Conservation (phyloP, 140 eudicot genomes). For the Cichorium intybus region DNA sequence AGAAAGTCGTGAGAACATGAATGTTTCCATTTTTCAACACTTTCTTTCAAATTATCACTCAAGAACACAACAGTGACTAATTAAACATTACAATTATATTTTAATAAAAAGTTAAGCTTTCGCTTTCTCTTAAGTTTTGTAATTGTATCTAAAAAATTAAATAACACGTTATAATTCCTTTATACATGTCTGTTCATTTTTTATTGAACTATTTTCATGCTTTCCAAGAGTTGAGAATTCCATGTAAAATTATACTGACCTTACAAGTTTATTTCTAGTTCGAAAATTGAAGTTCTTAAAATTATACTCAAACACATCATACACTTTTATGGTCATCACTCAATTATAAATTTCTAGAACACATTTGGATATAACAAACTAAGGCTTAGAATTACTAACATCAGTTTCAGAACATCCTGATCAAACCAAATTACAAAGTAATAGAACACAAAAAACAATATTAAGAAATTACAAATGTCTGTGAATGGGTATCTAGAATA, state of each 20-base stretch:
- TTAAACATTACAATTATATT: not conserved
- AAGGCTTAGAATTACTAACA: not conserved
- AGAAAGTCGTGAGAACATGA: too few relatives aligned
- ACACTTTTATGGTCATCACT: not conserved
- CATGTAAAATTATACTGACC: too few relatives aligned
- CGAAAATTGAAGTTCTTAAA: too few relatives aligned
- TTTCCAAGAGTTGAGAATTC: not conserved
- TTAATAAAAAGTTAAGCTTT: not conserved
- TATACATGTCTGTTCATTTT: not conserved
- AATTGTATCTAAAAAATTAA: not conserved
- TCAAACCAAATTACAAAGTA: constrained; percentile 11
- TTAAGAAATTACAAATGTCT: constrained; percentile 19
- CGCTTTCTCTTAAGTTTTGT: not conserved
- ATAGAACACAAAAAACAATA: not conserved
- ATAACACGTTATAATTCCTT: not conserved
- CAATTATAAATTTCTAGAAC: not conserved
- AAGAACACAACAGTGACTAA: not conserved
- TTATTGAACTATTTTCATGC: not conserved
- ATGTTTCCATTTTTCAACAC: too few relatives aligned
- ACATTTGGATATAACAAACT: not conserved
- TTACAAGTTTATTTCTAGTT: too few relatives aligned
- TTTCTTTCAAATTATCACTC: not conserved
- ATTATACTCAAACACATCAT: not conserved
- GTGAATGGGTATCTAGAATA: constrained; percentile 2
- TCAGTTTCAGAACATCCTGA: not conserved